Base-by-base conservation (phyloP, 2,329 filamentous ascomycete genomes). In the Claviceps africana region DNA sequence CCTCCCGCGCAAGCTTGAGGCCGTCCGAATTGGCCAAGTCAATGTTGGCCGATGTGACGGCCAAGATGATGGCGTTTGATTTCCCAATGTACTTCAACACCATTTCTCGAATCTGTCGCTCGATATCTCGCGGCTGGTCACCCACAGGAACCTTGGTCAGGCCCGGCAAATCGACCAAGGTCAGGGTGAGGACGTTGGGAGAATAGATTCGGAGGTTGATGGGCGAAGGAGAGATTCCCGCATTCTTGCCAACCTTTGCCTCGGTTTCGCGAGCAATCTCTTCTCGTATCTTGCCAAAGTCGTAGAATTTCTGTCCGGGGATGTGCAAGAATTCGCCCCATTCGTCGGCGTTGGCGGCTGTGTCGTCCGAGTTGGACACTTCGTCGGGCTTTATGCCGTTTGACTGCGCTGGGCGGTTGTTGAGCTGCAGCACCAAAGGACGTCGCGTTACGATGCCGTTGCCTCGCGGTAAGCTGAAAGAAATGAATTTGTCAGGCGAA, bases 271-370 rank as follows among this genome's bases (percentile, higher is more conserved):
- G 84, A 59, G 91, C 86, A 67, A 98, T 98, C 74, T 98, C 93
- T 54, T 97, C 93, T 62, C 93, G 82, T 64, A 98, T 95, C 77
- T 96, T 95, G 76, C 89, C 87, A 75, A 98, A 98, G 73, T 98
- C 93, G 72, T 83, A 83, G 75, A 95, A 97, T 72, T 97, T 97
- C 72, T 97, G 88, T 61, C 90, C 93, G 21, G 93, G 91, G 58
- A 98, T 87, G 70, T 98, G 93, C 57, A 98, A 77, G 71, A 98
- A 98, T 76, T 98, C 93, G 75, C 91, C 93, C 88, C 94, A 98
- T 70, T 98, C 93, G 65, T 97, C 89, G 21, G 79, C 70, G 69
- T 98, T 98, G 63, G 90, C 88, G 60, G 89, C 86, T 68, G 86
- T 86, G 70, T 97, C 93, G 59, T 78, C 82, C 52, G 80, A 82